Evolutionary conservation across 345 rosid species (phyloP).

Genomic region (Microthlaspi erraticum): DNA sequence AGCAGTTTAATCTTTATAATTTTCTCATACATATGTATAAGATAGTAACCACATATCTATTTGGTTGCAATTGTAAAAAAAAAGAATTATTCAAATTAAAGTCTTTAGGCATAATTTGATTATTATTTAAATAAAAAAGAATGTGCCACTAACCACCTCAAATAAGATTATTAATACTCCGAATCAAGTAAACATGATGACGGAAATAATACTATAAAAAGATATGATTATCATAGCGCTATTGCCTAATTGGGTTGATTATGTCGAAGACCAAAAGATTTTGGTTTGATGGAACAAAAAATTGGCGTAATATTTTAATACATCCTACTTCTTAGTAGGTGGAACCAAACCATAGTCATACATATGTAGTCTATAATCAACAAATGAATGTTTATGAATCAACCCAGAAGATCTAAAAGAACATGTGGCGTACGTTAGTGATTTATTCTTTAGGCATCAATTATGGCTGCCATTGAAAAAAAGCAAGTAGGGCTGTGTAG

Average conservation of each 20-base stretch:
- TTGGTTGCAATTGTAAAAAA: too few species aligned
- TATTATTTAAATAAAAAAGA: not conserved
- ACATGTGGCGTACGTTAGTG: not conserved
- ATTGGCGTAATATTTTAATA: slow-evolving; percentile 12
- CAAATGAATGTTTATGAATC: not conserved
- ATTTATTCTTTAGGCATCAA: slow-evolving; percentile 3
- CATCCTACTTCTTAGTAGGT: slow-evolving; percentile 27
- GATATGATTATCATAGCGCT: not conserved
- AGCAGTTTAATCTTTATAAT: too few species aligned
- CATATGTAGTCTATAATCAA: not conserved
- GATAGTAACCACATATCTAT: too few species aligned
- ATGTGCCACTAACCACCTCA: slow-evolving; percentile 20
- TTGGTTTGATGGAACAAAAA: not conserved
- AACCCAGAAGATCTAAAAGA: not conserved
- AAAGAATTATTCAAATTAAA: not conserved
- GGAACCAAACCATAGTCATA: slow-evolving; percentile 12
- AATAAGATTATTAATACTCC: slow-evolving; percentile 14
- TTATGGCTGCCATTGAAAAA: slow-evolving; percentile 30
- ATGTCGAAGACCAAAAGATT: not conserved
- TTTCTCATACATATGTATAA: too few species aligned
- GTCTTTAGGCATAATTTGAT: not conserved
- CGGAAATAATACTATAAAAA: not conserved
- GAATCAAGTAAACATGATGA: not conserved
- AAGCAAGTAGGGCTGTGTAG: slow-evolving; percentile 8
- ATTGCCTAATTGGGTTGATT: not conserved